These are phyloP conservation scores for Eucalyptus cloeziana DNA, from an alignment of 345 rosid species.

Conservation along the genomic window DNA sequence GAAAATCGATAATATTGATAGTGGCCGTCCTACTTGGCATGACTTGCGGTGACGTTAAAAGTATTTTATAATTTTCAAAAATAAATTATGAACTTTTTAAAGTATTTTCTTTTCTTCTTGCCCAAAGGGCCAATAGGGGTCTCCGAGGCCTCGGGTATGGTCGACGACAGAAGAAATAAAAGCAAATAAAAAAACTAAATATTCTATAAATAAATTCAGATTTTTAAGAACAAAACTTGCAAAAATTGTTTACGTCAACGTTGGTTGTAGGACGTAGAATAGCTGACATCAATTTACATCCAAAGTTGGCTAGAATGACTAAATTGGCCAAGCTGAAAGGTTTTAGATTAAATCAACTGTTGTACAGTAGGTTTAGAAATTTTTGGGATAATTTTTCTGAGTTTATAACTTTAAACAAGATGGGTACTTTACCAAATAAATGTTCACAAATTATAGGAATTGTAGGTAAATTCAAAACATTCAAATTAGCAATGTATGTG, in stretches of 20 bases:
- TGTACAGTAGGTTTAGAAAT: not conserved
- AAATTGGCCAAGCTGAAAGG: not conserved
- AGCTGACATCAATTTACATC: not conserved
- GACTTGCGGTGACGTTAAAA: rapidly evolving
- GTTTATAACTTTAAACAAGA: not conserved
- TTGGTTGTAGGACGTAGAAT: rapidly evolving
- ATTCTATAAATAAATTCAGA: no score
- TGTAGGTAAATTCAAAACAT: not conserved
- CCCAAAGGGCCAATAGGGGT: not conserved
- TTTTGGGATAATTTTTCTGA: not conserved
- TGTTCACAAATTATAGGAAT: not conserved
- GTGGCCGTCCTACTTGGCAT: rapidly evolving
- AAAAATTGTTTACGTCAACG: no score
- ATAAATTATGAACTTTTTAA: not conserved
- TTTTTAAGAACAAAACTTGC: no score
- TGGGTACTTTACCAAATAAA: not conserved
- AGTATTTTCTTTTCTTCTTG: no score
- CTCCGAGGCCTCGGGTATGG: rapidly evolving
- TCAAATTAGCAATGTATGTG: not conserved
- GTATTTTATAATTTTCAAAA: rapidly evolving
- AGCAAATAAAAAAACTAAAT: no score
- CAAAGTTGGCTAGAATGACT: not conserved
- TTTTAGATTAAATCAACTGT: no score
- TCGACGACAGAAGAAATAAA: rapidly evolving
- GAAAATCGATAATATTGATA: no score